Evolutionary conservation across 306 rosid genomes (phyloP), one percentile per base, ranked within the genome.

Genomic region (Dicorynia guianensis): DNA sequence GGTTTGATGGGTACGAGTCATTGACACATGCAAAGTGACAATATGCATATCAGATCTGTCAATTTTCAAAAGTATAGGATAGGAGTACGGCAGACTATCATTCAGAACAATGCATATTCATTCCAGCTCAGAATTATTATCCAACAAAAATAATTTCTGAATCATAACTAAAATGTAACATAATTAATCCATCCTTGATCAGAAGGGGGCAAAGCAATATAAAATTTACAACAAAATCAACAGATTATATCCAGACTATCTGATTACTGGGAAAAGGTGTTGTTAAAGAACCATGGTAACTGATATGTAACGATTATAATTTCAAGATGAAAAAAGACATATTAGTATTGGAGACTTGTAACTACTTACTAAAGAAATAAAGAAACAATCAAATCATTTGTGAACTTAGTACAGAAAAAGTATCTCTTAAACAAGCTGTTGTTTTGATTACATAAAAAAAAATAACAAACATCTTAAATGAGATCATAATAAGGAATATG

Each of bases 381-480:
- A 58, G 17, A 17, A 30, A 50, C 12, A 13, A 30, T 47, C 7
- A 38, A 17, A 75, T 36, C 11, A 48, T 38, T 53, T 38, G 33
- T 34, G 4, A 19, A 20, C n/a, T 25, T 14, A 48, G 36, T 33
- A 48, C 5, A 67, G 13, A 33, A n/a, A 79, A 56, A 40, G 8
- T 17, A 61, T 74, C 30, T 9, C n/a, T 35, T 8, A 69, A 42
- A 44, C 8, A n/a, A 56, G 43, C 39, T 11, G 49, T 20, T 81
- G 39, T 11, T 50, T n/a, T 4, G 56, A 11, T 10, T 19, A 74
- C 20, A 78, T 20, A 72, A 3, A 6, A 55, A 55, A 19, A n/a
- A 80, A 56, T 64, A 72, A 11, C 42, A 76, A 75, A 55, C 56
- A 52, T 59, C 68, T 38, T 18, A 25, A 69, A 25, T 18, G 7